Percentiles rank a stretch among this genome's conserved stretches.
phyloP scores from a whole-genome alignment of 192 early-diverging fungal genomes.

The Entomortierella lignicola region DNA sequence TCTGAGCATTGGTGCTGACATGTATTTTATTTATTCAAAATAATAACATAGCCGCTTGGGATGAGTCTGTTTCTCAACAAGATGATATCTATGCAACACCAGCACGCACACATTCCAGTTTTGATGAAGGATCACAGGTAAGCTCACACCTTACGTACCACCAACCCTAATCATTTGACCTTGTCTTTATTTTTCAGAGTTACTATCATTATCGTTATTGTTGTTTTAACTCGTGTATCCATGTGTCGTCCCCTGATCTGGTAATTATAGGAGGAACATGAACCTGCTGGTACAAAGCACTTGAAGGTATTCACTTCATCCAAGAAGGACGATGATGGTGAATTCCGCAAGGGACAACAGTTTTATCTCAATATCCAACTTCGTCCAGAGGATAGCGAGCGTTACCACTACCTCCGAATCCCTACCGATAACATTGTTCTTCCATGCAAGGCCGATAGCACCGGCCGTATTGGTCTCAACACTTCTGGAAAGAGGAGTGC shows the following conservation, averaged over 20 bases:
- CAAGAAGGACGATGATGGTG: constrained; percentile 53
- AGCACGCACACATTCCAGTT: constrained; percentile 44
- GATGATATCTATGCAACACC: constrained; percentile 43
- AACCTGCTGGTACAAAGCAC: constrained; percentile 17
- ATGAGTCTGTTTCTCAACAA: constrained; percentile 25
- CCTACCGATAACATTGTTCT: constrained; percentile 51
- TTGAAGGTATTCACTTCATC: constrained; percentile 48
- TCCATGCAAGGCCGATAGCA: constrained; percentile 38
- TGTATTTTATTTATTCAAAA: neutral
- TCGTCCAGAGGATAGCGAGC: constrained; percentile 33
- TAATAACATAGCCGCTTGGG: constrained; percentile 41
- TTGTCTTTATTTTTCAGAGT: too few species aligned
- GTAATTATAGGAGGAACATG: constrained; percentile 32
- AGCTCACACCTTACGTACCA: too few species aligned
- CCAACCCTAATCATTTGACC: too few species aligned
- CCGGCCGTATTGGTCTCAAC: constrained; percentile 40
- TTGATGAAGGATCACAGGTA: constrained; percentile 42
- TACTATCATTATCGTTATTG: too few species aligned
- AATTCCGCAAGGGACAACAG: constrained; percentile 55
- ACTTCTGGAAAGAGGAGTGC: constrained; percentile 45
- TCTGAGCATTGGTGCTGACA: constrained; percentile 1
- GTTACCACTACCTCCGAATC: constrained; percentile 41
- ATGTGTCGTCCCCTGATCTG: too few species aligned
- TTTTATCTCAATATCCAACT: constrained; percentile 53
- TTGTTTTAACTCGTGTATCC: too few species aligned